Base-by-base conservation (phyloP, 1,139 yeast genomes). In the Geotrichum citri-aurantii region DNA sequence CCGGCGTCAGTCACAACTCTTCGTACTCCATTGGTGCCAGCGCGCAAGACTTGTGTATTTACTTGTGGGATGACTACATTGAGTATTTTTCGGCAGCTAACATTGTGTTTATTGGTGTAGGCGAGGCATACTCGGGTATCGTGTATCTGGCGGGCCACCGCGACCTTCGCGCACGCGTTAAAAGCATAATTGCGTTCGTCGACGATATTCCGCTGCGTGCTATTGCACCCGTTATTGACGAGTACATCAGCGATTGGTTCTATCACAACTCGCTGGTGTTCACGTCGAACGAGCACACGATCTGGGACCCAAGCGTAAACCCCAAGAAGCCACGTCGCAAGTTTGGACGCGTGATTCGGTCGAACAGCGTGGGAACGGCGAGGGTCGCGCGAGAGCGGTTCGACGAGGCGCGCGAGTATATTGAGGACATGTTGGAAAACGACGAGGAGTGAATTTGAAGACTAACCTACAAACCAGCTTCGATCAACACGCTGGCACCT, bases 71-170 rank as follows among this genome's bases (percentile, higher is more conserved):
- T 71, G 89, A 91, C 69, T 91, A 90, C 68, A 74, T 93, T 57
- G 84, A 88, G 58, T 57, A 85, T 70, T 89, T 89, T 68, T 80
- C 82, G 58, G 81, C 89, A 56, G 77, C 82, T 53, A 88, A 88
- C 64, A 71, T 95, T 54, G 85, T 90, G 0, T 84, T 93, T 69
- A 80, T 92, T 46, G 98, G 98, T 1, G 82, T 88, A 62, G 99
- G 99, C 48, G 96, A 90, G 63, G 84, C 97, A 0, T 88, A 89
- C 68, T 85, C 89, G 56, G 89, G 97, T 1, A 81, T 92, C 50
- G 95, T 92, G 1, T 95, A 92, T 72, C 75, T 93, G 37, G 82
- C 88, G 57, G 97, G 97, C 4, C 96, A 92, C 70, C 79, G 98
- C 56, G 83, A 80, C 46, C 74, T 79, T 12, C 75, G 83, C 48